phyloP scores from a whole-genome alignment of 1,284 basidiomycete genomes.

The Anthracocystis setariae region DNA sequence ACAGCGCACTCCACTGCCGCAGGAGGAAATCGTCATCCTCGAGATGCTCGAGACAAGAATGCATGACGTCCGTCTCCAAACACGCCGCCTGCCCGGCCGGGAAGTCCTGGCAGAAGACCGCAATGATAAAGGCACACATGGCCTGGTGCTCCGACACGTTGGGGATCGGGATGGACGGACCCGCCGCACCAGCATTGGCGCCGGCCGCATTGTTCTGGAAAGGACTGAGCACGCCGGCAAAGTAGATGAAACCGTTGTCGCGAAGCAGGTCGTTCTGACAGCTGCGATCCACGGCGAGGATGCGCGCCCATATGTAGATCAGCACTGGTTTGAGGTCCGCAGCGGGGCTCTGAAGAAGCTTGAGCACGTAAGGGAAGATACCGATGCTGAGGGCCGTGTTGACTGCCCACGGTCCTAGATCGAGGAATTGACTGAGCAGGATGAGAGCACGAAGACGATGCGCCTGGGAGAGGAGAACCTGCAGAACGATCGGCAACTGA shows the following conservation, averaged over 20 bases:
- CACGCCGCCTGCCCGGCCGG: constrained; percentile 86
- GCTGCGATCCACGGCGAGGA: constrained; percentile 90
- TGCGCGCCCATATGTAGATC: constrained; percentile 98
- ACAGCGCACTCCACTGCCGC: constrained; percentile 92
- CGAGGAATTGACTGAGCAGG: constrained; percentile 95
- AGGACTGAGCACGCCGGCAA: constrained; percentile 63
- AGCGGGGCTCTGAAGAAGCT: constrained; percentile 91
- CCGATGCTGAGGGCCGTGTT: constrained; percentile 96
- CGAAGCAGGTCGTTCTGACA: constrained; percentile 91
- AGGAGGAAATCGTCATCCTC: constrained; percentile 88
- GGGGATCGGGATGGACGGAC: constrained; percentile 74
- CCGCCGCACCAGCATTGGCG: constrained; percentile 26
- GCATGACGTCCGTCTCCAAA: constrained; percentile 85
- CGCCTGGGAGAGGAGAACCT: constrained; percentile 94
- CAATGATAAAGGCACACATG: constrained; percentile 97
- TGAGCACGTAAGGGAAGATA: constrained; percentile 98
- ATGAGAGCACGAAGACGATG: constrained; percentile 95
- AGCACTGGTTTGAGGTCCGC: constrained; percentile 95
- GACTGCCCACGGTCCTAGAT: constrained; percentile 97
- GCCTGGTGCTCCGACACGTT: constrained; percentile 96
- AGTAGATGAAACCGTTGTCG: constrained; percentile 70
- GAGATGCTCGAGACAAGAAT: constrained; percentile 85
- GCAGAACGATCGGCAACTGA: constrained; percentile 95
- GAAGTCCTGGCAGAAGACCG: constrained; percentile 90
- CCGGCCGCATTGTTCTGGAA: constrained; percentile 43